phyloP scores from a whole-genome alignment of 768 basidiomycete species.

The Phanerochaete sordida region DNA sequence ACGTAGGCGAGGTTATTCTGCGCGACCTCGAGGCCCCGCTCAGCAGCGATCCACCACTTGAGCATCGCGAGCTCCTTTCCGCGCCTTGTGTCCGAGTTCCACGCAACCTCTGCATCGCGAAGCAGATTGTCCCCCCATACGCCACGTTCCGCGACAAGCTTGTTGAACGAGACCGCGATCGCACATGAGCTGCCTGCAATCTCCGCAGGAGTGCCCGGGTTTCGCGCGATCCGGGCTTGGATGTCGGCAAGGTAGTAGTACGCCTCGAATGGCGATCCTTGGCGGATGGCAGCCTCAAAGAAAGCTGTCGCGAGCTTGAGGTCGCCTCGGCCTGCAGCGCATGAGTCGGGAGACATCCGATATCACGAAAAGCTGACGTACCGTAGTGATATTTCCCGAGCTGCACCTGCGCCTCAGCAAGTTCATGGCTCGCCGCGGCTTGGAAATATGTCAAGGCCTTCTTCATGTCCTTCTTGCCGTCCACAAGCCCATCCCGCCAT shows the following conservation, averaged over 20 bases:
- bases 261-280: slow-evolving; percentile 91
- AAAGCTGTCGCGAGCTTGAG: slow-evolving; percentile 59
- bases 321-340: slow-evolving; percentile 62
- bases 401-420: slow-evolving; percentile 91
- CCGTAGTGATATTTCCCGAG: slow-evolving; percentile 78
- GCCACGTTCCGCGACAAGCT: slow-evolving; percentile 88
- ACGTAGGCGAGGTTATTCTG: slow-evolving; percentile 95
- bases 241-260: slow-evolving; percentile 92
- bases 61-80: slow-evolving; percentile 84
- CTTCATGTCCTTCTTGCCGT: slow-evolving; percentile 57
- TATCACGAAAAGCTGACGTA: slow-evolving; percentile 25
- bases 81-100: slow-evolving; percentile 65
- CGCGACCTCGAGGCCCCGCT: slow-evolving; percentile 86
- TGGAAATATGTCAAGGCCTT: slow-evolving; percentile 67
- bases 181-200: slow-evolving; percentile 75
- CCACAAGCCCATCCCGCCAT: slow-evolving; percentile 81
- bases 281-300: slow-evolving; percentile 81
- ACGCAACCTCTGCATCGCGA: slow-evolving; percentile 73
- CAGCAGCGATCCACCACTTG: slow-evolving; percentile 94
- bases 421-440: slow-evolving; percentile 80
- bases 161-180: slow-evolving; percentile 89
- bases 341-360: not conserved
- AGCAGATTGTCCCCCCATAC: slow-evolving; percentile 81
- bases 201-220: slow-evolving; percentile 38
- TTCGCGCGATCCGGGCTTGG: slow-evolving; percentile 56